phyloP scores from a whole-genome alignment of 2,329 filamentous ascomycete genomes.

The Blastomyces percursus region DNA sequence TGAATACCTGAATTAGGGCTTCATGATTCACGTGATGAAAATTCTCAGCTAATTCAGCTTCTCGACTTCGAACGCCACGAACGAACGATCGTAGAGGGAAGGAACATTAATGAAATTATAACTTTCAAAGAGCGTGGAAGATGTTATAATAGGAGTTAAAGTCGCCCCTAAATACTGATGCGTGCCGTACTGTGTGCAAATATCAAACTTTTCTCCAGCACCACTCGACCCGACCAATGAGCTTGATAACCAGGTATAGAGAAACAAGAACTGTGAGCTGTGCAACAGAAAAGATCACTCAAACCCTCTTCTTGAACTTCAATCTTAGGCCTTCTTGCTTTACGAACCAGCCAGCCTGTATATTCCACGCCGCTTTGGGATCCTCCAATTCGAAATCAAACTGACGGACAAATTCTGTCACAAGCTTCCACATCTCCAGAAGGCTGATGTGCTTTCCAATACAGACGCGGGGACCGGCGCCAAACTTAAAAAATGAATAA shows the following conservation, averaged over 20 bases:
- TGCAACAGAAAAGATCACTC: background rate
- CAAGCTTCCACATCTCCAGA: constrained; percentile 13
- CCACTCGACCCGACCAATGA: background rate
- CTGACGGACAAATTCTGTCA: constrained; percentile 7
- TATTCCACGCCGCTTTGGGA: background rate
- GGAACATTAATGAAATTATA: no score
- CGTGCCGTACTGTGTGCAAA: no score
- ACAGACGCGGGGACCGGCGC: constrained; percentile 6
- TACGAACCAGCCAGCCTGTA: background rate
- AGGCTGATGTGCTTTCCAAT: constrained; percentile 13
- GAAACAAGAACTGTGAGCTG: background rate
- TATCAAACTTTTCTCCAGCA: no score
- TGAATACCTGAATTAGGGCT: background rate
- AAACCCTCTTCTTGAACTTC: background rate
- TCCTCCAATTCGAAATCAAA: constrained; percentile 3
- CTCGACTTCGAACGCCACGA: no score
- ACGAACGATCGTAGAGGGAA: no score
- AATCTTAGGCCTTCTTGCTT: constrained; percentile 1
- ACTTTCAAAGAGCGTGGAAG: no score
- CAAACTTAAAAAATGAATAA: background rate
- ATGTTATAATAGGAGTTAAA: no score
- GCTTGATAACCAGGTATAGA: background rate
- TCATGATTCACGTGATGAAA: background rate
- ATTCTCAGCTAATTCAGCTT: no score
- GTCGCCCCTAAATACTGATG: no score